Evolutionary conservation across 2,329 filamentous ascomycete genomes (phyloP).

Genomic region (Bipolaris bicolor): DNA sequence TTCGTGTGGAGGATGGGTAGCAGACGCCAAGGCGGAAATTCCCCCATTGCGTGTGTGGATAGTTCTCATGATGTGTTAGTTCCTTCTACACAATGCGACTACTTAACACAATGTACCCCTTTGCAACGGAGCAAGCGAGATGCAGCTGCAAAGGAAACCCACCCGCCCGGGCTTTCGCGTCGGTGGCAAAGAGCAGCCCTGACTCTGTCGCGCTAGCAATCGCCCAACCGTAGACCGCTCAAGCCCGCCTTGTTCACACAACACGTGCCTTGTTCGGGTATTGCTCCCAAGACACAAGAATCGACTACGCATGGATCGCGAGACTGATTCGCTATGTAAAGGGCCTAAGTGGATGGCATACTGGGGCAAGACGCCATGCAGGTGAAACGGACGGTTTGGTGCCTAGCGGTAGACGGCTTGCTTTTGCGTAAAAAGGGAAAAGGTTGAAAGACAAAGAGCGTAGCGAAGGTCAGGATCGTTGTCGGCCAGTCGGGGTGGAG

Average conservation of each 20-base stretch:
- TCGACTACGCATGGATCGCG: background rate
- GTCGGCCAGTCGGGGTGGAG: too few relatives aligned
- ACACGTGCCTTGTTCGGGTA: constrained; percentile 3
- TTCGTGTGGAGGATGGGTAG: too few relatives aligned
- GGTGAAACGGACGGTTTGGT: background rate
- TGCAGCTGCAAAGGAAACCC: constrained; percentile 10
- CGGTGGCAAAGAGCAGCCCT: constrained; percentile 12
- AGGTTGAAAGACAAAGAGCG: background rate
- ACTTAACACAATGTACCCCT: constrained; percentile 3
- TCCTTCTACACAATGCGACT: background rate
- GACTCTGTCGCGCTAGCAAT: constrained; percentile 5
- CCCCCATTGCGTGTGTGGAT: too few relatives aligned
- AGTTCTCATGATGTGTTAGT: too few relatives aligned
- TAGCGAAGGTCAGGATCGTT: too few relatives aligned
- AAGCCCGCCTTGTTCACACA: constrained; percentile 4
- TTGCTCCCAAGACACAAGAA: constrained; percentile 1
- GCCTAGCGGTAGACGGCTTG: background rate
- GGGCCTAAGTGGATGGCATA: constrained; percentile 7
- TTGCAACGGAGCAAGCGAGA: constrained; percentile 1
- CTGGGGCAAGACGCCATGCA: constrained; percentile 6
- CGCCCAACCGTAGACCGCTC: constrained; percentile 1
- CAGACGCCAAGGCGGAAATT: too few relatives aligned
- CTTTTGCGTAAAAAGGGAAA: background rate
- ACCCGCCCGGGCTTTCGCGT: constrained; percentile 13
- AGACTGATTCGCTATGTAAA: background rate